Conservation (phyloP, 225 moss, liverwort and hornwort genomes). For the Takakia lepidozioides region DNA sequence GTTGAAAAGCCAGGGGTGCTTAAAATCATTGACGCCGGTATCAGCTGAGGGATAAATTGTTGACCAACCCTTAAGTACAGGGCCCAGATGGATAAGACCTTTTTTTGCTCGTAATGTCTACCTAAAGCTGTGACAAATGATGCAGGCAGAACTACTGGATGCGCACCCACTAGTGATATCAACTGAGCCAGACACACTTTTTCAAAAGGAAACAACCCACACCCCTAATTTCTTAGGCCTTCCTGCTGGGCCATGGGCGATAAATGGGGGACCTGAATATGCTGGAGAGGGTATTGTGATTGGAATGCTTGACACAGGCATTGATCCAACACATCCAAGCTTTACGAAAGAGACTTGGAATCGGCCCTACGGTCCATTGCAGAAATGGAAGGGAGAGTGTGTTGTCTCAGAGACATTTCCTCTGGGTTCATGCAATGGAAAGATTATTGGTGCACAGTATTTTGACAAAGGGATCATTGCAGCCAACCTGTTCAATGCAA, state of each 20-base stretch:
- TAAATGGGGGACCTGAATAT: constrained; percentile 15
- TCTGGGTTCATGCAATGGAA: constrained; percentile 28
- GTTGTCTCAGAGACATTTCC: constrained; percentile 26
- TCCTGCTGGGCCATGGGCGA: constrained; percentile 20
- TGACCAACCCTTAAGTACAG: too few species aligned
- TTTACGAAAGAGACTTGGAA: neutral
- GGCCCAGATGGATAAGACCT: too few species aligned
- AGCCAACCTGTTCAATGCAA: constrained; percentile 39
- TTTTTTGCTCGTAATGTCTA: too few species aligned
- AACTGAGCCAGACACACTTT: too few species aligned
- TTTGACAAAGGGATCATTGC: constrained; percentile 34
- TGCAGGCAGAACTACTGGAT: too few species aligned
- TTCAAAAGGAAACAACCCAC: constrained; percentile 39
- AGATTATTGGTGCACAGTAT: constrained; percentile 32
- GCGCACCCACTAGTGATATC: too few species aligned
- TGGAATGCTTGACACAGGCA: constrained; percentile 41
- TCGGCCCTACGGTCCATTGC: constrained; percentile 11
- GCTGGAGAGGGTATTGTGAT: constrained; percentile 38
- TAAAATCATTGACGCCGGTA: too few species aligned
- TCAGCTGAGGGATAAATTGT: too few species aligned
- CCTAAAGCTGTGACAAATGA: too few species aligned
- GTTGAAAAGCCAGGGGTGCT: too few species aligned
- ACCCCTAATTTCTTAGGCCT: constrained; percentile 43
- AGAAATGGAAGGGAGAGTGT: constrained; percentile 19
- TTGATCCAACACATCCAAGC: constrained; percentile 19